A percentile compares a stretch with the other conserved stretches of the same genome.
Conservation (phyloP, 768 basidiomycete genomes). For the Flagelloscypha sp. region DNA sequence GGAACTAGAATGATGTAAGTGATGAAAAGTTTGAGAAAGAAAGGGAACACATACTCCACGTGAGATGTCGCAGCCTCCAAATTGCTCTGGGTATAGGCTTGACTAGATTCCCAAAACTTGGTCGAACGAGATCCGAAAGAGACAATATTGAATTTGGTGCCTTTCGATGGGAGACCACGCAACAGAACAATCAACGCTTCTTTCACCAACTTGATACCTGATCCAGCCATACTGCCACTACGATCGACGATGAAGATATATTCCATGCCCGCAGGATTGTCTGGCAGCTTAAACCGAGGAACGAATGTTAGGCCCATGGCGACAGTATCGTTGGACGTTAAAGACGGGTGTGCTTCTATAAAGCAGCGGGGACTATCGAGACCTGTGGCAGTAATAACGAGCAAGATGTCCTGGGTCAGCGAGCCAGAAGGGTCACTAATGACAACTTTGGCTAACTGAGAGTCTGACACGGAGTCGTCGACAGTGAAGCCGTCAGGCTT, state of each 20-base stretch:
- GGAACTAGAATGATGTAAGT: no score
- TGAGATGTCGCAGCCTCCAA: slow-evolving; percentile 3
- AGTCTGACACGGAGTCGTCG: slow-evolving; percentile 31
- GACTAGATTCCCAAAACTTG: slow-evolving; percentile 3
- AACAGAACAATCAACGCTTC: slow-evolving; percentile 6
- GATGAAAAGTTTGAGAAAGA: no score
- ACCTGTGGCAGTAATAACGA: slow-evolving; percentile 38
- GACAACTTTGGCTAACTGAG: slow-evolving; percentile 28
- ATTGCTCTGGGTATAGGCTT: not conserved
- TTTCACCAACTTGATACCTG: slow-evolving; percentile 32
- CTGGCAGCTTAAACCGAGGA: slow-evolving; percentile 40
- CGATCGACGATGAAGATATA: slow-evolving; percentile 57
- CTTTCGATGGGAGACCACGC: slow-evolving; percentile 2
- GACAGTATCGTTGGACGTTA: slow-evolving; percentile 21
- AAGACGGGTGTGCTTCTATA: slow-evolving; percentile 17
- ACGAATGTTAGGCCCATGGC: slow-evolving; percentile 49
- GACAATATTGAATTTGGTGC: slow-evolving; percentile 7
- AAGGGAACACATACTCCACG: no score
- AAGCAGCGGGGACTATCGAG: slow-evolving; percentile 51
- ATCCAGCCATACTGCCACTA: slow-evolving; percentile 42
- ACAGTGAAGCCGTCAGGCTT: slow-evolving; percentile 26
- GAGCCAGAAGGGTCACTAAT: slow-evolving; percentile 32
- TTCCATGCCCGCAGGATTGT: slow-evolving; percentile 35
- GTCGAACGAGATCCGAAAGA: slow-evolving; percentile 3
- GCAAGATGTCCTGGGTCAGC: slow-evolving; percentile 42